These are phyloP conservation scores for Metschnikowia koreensis DNA, from an alignment of 805 yeast species.

Conservation along the genomic window DNA sequence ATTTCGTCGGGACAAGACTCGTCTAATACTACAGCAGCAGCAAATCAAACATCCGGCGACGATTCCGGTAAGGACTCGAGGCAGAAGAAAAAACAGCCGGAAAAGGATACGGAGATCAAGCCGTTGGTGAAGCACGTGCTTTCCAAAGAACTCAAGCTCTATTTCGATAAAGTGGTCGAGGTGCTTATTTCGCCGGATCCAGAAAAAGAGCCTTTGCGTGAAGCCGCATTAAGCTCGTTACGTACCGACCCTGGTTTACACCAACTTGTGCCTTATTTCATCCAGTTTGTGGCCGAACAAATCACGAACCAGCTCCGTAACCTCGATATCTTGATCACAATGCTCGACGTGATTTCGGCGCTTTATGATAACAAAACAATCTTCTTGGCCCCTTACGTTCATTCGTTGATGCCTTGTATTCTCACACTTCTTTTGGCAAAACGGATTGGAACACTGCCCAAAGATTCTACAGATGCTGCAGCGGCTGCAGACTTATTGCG, in stretches of 20 bases:
- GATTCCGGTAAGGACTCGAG: conserved; percentile 37
- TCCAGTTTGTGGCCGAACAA: conserved; percentile 94
- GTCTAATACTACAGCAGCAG: neutral
- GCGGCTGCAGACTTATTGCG: conserved; percentile 28
- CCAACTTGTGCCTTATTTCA: conserved; percentile 93
- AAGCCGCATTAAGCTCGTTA: conserved; percentile 81
- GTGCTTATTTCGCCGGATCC: conserved; percentile 64
- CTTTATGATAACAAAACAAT: conserved; percentile 78
- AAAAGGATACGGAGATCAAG: conserved; percentile 62
- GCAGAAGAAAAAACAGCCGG: conserved; percentile 23
- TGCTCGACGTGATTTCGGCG: conserved; percentile 87
- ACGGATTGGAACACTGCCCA: conserved; percentile 61
- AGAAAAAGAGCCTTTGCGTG: conserved; percentile 55
- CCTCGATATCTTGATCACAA: conserved; percentile 67
- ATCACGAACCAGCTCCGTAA: conserved; percentile 82
- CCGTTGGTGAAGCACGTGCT: conserved; percentile 94
- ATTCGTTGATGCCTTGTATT: conserved; percentile 95
- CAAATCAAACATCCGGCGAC: conserved; percentile 19
- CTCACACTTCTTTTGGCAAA: conserved; percentile 86
- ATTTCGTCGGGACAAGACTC: neutral
- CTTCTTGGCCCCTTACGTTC: conserved; percentile 92
- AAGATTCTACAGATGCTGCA: conserved; percentile 32
- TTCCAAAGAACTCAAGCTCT: conserved; percentile 89
- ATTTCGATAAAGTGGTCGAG: conserved; percentile 84
- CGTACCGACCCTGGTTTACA: conserved; percentile 94